Percentiles rank a stretch among this genome's conserved stretches.
phyloP scores from a whole-genome alignment of 2,329 filamentous ascomycete genomes.

The Diaporthe australafricana region DNA sequence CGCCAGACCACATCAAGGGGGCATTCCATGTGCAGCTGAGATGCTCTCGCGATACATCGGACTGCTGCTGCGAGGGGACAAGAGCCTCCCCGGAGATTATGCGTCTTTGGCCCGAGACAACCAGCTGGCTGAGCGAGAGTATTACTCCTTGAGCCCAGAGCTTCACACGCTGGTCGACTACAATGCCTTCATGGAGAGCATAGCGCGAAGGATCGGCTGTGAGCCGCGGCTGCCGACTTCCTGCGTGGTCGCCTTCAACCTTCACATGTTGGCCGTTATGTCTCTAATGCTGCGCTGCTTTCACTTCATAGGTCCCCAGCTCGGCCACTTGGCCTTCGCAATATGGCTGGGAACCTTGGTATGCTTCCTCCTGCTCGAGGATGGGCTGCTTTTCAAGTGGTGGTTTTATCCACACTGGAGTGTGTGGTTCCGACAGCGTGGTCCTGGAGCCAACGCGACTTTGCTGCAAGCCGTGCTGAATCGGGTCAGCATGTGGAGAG shows the following conservation, averaged over 20 bases:
- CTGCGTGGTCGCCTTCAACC: neutral
- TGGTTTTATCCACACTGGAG: conserved; percentile 17
- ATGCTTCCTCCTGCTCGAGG: neutral
- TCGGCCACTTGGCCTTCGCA: neutral
- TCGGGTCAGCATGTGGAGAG: conserved; percentile 1
- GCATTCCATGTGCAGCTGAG: neutral
- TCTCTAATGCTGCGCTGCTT: neutral
- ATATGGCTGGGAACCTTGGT: neutral
- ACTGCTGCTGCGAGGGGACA: neutral
- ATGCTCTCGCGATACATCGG: conserved; percentile 12
- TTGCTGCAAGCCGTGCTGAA: neutral
- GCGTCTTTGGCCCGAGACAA: neutral
- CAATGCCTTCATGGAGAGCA: conserved; percentile 8
- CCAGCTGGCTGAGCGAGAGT: neutral
- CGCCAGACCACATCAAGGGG: neutral
- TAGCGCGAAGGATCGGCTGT: neutral
- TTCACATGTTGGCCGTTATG: neutral
- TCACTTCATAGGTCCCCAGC: neutral
- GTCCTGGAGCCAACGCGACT: neutral
- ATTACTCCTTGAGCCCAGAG: conserved; percentile 8
- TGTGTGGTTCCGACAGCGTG: neutral
- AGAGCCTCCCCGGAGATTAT: neutral
- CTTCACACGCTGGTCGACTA: conserved; percentile 14
- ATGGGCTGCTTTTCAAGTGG: conserved; percentile 6
- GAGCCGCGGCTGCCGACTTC: neutral